Conservation (phyloP, 164 flowering plant species). For the Stephania japonica region DNA sequence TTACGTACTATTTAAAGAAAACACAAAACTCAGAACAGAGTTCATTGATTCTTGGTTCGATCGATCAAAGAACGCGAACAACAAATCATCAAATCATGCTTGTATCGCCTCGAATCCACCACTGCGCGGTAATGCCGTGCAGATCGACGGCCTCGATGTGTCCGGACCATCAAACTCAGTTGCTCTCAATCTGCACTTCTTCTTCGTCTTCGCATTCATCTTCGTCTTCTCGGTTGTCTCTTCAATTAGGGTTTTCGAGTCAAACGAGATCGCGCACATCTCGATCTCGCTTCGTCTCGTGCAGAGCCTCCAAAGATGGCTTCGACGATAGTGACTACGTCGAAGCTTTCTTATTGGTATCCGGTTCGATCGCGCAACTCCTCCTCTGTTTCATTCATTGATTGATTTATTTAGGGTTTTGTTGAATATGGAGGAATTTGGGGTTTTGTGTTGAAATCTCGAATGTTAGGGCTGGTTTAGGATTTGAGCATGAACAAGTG, state of each 20-base stretch:
- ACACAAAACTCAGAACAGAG: too few species aligned
- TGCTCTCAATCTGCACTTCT: neutral
- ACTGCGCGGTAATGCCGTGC: neutral
- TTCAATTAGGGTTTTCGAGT: slow-evolving; percentile 9
- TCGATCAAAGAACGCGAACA: too few species aligned
- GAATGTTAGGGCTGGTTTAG: too few species aligned
- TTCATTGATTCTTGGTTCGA: too few species aligned
- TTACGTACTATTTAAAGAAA: too few species aligned
- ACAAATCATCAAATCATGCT: too few species aligned
- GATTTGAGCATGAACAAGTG: too few species aligned
- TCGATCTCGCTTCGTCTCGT: slow-evolving; percentile 23
- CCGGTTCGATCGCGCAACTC: slow-evolving; percentile 34
- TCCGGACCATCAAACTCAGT: neutral
- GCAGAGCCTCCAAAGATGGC: slow-evolving; percentile 27
- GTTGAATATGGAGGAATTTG: neutral
- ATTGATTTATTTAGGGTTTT: neutral
- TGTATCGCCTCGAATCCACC: neutral
- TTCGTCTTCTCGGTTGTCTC: slow-evolving; percentile 10
- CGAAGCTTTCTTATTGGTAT: slow-evolving; percentile 42
- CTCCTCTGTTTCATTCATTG: neutral
- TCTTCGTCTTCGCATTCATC: neutral
- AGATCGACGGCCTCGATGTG: neutral
- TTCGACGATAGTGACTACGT: slow-evolving; percentile 23
- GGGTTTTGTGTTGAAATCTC: too few species aligned
- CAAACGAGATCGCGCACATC: slow-evolving; percentile 6